Conservation (phyloP, 1,284 basidiomycete genomes). For the Ustilago xerochloae region DNA sequence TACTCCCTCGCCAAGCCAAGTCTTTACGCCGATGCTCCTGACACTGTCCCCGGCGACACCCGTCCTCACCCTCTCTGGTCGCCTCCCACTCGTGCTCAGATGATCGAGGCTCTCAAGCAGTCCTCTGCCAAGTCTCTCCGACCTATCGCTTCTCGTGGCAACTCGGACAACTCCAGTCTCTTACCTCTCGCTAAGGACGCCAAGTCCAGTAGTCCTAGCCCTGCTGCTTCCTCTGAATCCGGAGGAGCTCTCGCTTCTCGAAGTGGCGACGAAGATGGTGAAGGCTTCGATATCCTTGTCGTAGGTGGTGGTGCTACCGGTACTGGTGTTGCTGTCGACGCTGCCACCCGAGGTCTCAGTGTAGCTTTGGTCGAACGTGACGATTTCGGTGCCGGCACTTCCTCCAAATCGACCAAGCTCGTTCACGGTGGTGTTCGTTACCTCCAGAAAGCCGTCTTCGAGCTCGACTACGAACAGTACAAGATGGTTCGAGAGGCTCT, state of each 20-base stretch:
- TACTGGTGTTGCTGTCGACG: constrained; percentile 92
- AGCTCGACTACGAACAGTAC: constrained; percentile 87
- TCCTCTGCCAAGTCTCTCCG: constrained; percentile 58
- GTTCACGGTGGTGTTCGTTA: constrained; percentile 98
- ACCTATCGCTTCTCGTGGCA: constrained; percentile 48
- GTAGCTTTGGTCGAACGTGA: constrained; percentile 93
- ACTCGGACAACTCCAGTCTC: constrained; percentile 49
- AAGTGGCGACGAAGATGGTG: constrained; percentile 50
- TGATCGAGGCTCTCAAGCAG: constrained; percentile 65
- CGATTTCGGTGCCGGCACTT: constrained; percentile 90
- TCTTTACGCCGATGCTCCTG: constrained; percentile 46
- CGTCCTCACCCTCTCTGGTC: constrained; percentile 64
- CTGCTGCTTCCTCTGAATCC: constrained; percentile 50
- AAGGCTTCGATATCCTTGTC: constrained; percentile 77
- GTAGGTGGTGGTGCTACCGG: constrained; percentile 93
- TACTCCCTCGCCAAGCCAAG: constrained; percentile 26
- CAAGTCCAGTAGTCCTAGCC: constrained; percentile 57
- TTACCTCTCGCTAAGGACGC: constrained; percentile 48
- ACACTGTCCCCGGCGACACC: constrained; percentile 53
- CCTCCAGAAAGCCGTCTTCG: constrained; percentile 94
- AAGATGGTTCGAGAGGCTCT: constrained; percentile 94
- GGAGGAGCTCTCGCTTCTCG: constrained; percentile 24
- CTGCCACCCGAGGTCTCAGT: constrained; percentile 87
- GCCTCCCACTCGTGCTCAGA: constrained; percentile 65
- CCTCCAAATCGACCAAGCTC: constrained; percentile 96